Base-by-base conservation (phyloP, 169 alveolate species). In the Eimeria praecox region DNA sequence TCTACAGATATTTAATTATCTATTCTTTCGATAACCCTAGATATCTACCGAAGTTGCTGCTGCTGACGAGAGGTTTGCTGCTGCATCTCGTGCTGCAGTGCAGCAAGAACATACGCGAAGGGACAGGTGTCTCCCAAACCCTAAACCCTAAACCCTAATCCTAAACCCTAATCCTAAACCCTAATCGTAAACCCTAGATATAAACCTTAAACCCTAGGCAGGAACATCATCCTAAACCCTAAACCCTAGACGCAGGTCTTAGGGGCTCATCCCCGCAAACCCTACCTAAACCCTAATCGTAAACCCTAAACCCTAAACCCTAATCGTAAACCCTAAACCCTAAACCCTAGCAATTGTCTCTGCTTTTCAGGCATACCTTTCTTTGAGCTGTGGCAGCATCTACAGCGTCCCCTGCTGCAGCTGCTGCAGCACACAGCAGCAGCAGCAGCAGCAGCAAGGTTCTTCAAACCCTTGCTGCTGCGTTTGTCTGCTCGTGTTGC, bases 381-480 rank as follows among this genome's bases (percentile, higher is more conserved):
- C 59, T 77, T 77, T 10, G 87, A 77, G 59, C 33, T 77, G 59
- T 77, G 87, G 87, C 87, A 40, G 22, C 87, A 77, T n/a, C 69
- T 59, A n/a, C 69, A 59, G 69, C 69, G 30, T 2, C 69, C 69
- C 30, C 5, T 59, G 69, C 87, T 77, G 87, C 87, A 35, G 87
- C 87, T 77, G 87, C 87, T 77, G 87, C 87, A 77, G 87, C 87
- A 77, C 87, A 20, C 87, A n/a, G 62, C 87, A 35, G 87, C 87
- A 40, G 87, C 87, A 42, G 87, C 87, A 77, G 87, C 87, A 42
- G 87, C 87, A 77, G 62, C 56, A 6, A 30, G 56, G 6, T 42
- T 77, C 46, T 77, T 77, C 12, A 77, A 77, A 62, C 87, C 62
- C 20, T 77, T 77, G 87, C 87, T 77, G 87, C 87, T 77, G 87